Evolutionary conservation across 352 stramenopile species (phyloP), one percentile per base, ranked within the genome.

Genomic region (Pythium oligandrum): DNA sequence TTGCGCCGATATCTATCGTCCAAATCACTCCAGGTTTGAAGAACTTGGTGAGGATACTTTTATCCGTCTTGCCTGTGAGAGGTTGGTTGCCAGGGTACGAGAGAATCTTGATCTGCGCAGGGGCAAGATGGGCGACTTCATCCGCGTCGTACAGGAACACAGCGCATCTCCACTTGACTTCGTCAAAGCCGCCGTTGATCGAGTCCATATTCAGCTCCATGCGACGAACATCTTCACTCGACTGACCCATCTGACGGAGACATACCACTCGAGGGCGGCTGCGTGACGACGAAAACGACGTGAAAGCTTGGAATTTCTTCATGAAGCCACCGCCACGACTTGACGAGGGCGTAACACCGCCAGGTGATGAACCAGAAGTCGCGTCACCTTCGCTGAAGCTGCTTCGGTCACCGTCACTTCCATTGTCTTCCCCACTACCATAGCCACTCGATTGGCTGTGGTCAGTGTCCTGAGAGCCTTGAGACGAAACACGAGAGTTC

Each of bases 111-210:
- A 91, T 93, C 61, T 93, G 83, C 1, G 83, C 83, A 36, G 83
- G 83, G 3, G 83, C 83, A 4, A 91, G 68, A 34, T 87, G 77
- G 1, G 83, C 61, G 11, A 93, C 83, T 59, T 91, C 83, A 32
- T 93, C 83, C 8, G 84, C 69, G 40, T 93, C 83, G 53, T 90
- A 93, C 40, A 93, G 45, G 52, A 90, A 93, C 44, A 86, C 66
- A 7, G 83, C 83, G 39, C 83, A 93, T 48, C 88, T 88, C 83
- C 83, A 93, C 60, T 93, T 93, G 35, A 91, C 77, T 66, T 93
- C 75, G 59, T 93, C 83, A 26, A 93, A 69, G 6, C 83, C 83
- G 39, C 83, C 83, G 52, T 65, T 91, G 64, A 93, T 93, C 33
- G 72, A 69, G 44, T 93, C 83, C 65, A 93, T 68, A 49, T 90